phyloP scores from a whole-genome alignment of 2,329 filamentous ascomycete species.

The Ceratocystiopsis sp. region DNA sequence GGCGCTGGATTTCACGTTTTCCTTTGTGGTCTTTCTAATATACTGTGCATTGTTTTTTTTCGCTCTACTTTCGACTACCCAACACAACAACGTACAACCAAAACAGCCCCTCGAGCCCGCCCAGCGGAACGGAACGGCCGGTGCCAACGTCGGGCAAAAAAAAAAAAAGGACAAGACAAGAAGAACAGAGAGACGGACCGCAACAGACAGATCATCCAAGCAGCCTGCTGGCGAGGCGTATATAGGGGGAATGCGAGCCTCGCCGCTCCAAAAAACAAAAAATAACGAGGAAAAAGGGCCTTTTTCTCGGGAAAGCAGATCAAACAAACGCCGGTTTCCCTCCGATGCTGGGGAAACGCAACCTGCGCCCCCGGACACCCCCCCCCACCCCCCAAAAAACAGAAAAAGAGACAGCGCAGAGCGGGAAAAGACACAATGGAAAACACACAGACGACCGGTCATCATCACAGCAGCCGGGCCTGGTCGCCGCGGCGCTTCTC shows the following conservation, averaged over 20 bases:
- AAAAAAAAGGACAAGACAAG: not conserved
- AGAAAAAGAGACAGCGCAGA: not conserved
- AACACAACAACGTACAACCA: too few relatives aligned
- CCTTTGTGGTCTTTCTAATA: not conserved
- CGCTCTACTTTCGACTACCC: not conserved
- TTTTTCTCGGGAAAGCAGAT: too few relatives aligned
- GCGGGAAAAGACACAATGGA: not conserved
- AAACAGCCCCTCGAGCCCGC: too few relatives aligned
- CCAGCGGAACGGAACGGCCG: too few relatives aligned
- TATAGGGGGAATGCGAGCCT: not conserved
- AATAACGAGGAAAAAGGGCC: not conserved
- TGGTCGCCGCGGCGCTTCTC: not conserved
- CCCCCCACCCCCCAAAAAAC: not conserved
- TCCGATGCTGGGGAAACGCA: too few relatives aligned
- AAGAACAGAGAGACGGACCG: not conserved
- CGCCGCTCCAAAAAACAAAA: not conserved
- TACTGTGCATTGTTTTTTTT: not conserved
- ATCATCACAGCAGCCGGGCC: constrained; percentile 2
- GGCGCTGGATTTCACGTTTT: not conserved
- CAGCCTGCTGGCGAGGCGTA: not conserved
- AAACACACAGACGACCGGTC: not conserved
- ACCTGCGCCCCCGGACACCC: too few relatives aligned
- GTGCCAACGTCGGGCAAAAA: not conserved
- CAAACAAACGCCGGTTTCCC: not conserved
- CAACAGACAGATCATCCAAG: not conserved